Evolutionary conservation across 2,329 filamentous ascomycete genomes (phyloP).

Genomic region (Trichophyton schoenleinii): DNA sequence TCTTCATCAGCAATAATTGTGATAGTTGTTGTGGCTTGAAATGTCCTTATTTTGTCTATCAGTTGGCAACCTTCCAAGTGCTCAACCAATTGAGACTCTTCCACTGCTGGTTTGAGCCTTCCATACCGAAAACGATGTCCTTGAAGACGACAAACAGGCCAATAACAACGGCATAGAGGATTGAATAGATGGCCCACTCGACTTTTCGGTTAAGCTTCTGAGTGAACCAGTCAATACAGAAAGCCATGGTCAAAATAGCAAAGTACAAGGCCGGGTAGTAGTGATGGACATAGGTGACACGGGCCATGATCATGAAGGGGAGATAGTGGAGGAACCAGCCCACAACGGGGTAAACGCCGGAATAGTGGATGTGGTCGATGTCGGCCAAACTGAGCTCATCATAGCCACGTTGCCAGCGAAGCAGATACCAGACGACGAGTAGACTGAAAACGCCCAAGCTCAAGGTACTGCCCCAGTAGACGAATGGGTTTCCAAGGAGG

Average conservation of each 20-base stretch:
- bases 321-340: slow-evolving; percentile 96
- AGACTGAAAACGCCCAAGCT: slow-evolving; percentile 61
- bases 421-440: slow-evolving; percentile 67
- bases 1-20: background rate
- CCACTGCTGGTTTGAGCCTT: slow-evolving; percentile 70
- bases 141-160: slow-evolving; percentile 83
- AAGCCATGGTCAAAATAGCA: slow-evolving; percentile 78
- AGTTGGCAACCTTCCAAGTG: slow-evolving; percentile 71
- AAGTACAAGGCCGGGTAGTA: slow-evolving; percentile 99
- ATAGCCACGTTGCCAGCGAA: slow-evolving; percentile 95
- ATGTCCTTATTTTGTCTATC: background rate
- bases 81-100: slow-evolving; percentile 88
- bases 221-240: slow-evolving; percentile 74
- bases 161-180: slow-evolving; percentile 62
- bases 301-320: slow-evolving; percentile 92
- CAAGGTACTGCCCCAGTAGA: slow-evolving; percentile 89
- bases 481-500: slow-evolving; percentile 86
- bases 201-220: slow-evolving; percentile 51
- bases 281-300: slow-evolving; percentile 98
- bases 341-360: slow-evolving; percentile 77
- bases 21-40: background rate
- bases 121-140: slow-evolving; percentile 93
- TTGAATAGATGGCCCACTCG: slow-evolving; percentile 56
- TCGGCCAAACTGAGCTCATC: slow-evolving; percentile 65
- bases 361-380: slow-evolving; percentile 89